phyloP scores from a whole-genome alignment of 306 rosid species.

The Benincasa hispida region DNA sequence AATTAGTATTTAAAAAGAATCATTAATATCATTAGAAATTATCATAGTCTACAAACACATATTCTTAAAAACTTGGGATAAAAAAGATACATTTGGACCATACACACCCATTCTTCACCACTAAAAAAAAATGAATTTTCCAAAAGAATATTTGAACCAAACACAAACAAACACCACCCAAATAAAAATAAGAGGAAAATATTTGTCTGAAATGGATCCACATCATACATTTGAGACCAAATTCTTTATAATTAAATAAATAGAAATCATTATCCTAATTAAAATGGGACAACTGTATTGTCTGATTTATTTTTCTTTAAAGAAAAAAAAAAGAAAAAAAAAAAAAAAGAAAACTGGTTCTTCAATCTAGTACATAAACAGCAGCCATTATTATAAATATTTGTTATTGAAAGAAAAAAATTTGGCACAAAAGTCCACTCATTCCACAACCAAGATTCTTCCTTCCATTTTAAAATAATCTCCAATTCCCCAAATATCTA shows the following conservation, averaged over 20 bases:
- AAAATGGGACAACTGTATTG: neutral
- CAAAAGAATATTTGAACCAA: too few relatives aligned
- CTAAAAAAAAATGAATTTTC: neutral
- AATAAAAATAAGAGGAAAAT: neutral
- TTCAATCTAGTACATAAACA: too few relatives aligned
- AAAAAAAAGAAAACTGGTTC: neutral
- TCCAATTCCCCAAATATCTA: neutral
- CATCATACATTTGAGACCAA: neutral
- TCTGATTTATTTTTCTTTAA: too few relatives aligned
- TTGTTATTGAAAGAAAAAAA: neutral
- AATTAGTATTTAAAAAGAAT: too few relatives aligned
- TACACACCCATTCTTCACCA: too few relatives aligned
- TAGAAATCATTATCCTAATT: neutral
- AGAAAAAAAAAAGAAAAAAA: neutral
- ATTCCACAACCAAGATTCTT: neutral
- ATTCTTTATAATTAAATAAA: neutral
- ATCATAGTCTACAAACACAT: too few relatives aligned
- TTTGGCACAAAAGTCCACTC: neutral
- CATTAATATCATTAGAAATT: too few relatives aligned
- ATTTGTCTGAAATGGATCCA: neutral
- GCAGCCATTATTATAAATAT: neutral
- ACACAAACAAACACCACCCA: neutral
- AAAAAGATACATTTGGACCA: too few relatives aligned
- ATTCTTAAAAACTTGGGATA: too few relatives aligned
- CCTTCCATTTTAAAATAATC: neutral